Evolutionary conservation across 2,329 filamentous ascomycete species (phyloP), one percentile per base, ranked within the genome.

Genomic region (Teratosphaeria pseudoeucalypti): DNA sequence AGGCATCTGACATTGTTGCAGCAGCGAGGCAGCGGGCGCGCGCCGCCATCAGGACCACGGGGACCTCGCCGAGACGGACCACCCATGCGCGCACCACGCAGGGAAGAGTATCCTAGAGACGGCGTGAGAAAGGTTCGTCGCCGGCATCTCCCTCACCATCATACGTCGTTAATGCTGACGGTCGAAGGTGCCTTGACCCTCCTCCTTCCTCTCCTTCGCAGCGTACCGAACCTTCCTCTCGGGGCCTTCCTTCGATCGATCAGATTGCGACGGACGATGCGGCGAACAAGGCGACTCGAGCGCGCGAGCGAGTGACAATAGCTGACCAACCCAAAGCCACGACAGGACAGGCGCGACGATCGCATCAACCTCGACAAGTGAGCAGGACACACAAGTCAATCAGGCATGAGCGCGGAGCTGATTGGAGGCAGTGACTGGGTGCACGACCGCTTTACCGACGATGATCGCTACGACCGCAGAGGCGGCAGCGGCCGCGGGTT

Each of bases 61-160:
- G 52, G 52, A 12, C 55, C 55, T 53, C 61, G 64, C 58, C 64
- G 59, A 64, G 63, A 63, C 19, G 53, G 52, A 16, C 63, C 64
- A 34, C 83, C 81, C 96, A 91, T 71, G 90, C 61, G 74, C 64
- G 69, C 68, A 65, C 76, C 77, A 66, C 74, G 78, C 65, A 73
- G 75, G 60, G 72, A 76, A 71, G 79, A 79, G 54, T 86, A 82
- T 68, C 87, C 88, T 71, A 87, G 89, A 77, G 89, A 94, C 77
- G 89, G 89, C 77, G 83, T 92, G 74, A 92, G 87, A 91, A 95
- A 95, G 90, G 90, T 92, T 74, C 16, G 67, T 23, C 19, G 6
- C 6, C n/a, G 54, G 27, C 19, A 6, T 9, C 37, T 39, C 11
- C 11, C 37, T 6, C 37, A 43, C 2, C 37, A 6, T 14, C 11